Conservation (phyloP, 108 stramenopile genomes). For the Skeletonema tropicum region DNA sequence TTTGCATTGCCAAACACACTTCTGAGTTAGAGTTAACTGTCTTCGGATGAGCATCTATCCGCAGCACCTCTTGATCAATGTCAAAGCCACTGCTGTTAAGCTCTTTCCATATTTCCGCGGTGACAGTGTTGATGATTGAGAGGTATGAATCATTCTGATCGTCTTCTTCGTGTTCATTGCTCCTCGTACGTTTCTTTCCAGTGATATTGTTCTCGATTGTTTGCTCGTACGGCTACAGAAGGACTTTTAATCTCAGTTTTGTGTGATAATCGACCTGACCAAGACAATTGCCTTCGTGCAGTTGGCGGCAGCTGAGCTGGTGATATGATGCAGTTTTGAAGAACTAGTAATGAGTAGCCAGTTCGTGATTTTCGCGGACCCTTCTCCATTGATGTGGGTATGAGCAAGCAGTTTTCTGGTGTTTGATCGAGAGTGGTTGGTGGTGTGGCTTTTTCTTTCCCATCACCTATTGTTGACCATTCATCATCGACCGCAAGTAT, state of each 20-base stretch:
- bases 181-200: slow-evolving; percentile 4
- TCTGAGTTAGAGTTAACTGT: slow-evolving; percentile 21
- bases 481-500: slow-evolving; percentile 16
- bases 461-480: slow-evolving; percentile 22
- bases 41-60: slow-evolving; percentile 46
- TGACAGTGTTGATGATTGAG: slow-evolving; percentile 12
- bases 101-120: slow-evolving; percentile 23
- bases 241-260: background rate
- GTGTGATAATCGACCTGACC: slow-evolving; percentile 51
- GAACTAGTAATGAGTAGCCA: slow-evolving; percentile 33
- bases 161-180: slow-evolving; percentile 4
- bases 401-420: slow-evolving; percentile 20
- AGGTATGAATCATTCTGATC: slow-evolving; percentile 13
- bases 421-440: background rate
- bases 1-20: slow-evolving; percentile 23
- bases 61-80: slow-evolving; percentile 16
- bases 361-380: slow-evolving; percentile 35
- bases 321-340: slow-evolving; percentile 17
- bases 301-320: slow-evolving; percentile 43
- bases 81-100: slow-evolving; percentile 23
- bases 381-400: slow-evolving; percentile 34
- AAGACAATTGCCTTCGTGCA: slow-evolving; percentile 62
- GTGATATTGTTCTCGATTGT: background rate
- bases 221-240: background rate
- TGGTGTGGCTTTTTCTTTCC: background rate